Evolutionary conservation across 768 basidiomycete genomes (phyloP), one percentile per base, ranked within the genome.

Genomic region (Russula ochroleuca): DNA sequence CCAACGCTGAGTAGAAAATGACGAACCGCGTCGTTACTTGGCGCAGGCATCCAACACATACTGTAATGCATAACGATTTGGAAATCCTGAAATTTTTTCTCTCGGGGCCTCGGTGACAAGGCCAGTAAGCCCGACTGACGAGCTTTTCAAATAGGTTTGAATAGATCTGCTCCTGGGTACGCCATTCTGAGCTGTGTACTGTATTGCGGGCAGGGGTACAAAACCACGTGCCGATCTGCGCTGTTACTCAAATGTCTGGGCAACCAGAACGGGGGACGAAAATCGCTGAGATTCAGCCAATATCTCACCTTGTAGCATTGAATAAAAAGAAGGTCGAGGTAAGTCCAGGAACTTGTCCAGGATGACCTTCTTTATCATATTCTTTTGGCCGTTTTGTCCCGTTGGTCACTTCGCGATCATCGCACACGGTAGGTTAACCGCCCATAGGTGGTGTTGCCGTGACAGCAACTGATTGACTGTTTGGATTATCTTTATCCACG

Each of bases 391-490:
- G 21, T 11, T n/a, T 47, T 47, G 45, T 23, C 21, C 45, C 43
- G 43, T 43, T n/a, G 41, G 8, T 43, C 17, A 9, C 11, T 28
- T 40, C 19, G 54, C 31, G 28, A 41, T 49, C 14, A 28, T 28
- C 61, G 54, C 31, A 19, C 47, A 40, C 3, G 2, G n/a, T 51
- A 38, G 15, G 49, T 49, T 53, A 13, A 47, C 45, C 43, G 43
- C 43, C 43, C 43, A n/a, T 43, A 43, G 43, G 19, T 43, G 28
- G 28, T 53, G 63, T 64, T 54, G 38, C 51, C 63, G 33, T 64
- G 63, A 56, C 59, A 64, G 63, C 59, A 52, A 19, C 23, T 60
- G 63, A 56, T 49, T 23, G 53, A 23, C 23, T 60, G 63, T 50
- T 48, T 47, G 41, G 43, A n/a, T 64, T 55, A 37, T 41, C 37